Conservation (phyloP, 495 filamentous ascomycete genomes). For the Penicillium salamii region DNA sequence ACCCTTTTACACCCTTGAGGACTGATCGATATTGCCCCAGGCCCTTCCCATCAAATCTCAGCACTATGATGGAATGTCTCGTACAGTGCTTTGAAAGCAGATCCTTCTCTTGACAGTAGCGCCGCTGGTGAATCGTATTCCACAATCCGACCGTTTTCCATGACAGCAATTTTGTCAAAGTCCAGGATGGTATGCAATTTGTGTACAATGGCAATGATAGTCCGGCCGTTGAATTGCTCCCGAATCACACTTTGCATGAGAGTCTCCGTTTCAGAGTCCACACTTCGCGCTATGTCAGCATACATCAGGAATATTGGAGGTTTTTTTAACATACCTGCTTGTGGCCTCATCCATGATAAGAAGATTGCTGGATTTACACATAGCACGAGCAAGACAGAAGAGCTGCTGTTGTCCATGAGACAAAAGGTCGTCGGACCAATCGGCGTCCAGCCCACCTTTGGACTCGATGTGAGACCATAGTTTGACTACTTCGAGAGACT, state of each 20-base stretch:
- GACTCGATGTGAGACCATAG: slow-evolving; percentile 35
- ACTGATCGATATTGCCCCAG: no score
- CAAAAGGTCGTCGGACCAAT: slow-evolving; percentile 35
- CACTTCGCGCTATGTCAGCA: slow-evolving; percentile 13
- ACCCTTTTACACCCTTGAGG: no score
- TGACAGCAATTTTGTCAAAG: slow-evolving; percentile 33
- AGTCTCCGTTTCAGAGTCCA: slow-evolving; percentile 30
- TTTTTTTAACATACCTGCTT: slow-evolving; percentile 25
- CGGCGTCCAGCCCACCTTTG: slow-evolving; percentile 39
- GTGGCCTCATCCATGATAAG: slow-evolving; percentile 49
- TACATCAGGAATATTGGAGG: background rate
- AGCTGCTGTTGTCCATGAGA: slow-evolving; percentile 47
- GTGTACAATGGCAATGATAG: slow-evolving; percentile 35
- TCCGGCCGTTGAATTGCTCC: slow-evolving; percentile 24
- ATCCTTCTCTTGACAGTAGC: slow-evolving; percentile 17
- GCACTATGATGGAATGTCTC: slow-evolving; percentile 8
- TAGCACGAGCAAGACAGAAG: slow-evolving; percentile 45
- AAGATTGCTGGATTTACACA: slow-evolving; percentile 26
- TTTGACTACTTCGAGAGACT: slow-evolving; percentile 34
- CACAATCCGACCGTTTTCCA: slow-evolving; percentile 29
- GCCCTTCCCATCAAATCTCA: background rate
- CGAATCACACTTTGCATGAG: slow-evolving; percentile 34
- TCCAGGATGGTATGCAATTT: slow-evolving; percentile 33
- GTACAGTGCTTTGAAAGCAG: slow-evolving; percentile 18
- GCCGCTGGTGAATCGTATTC: slow-evolving; percentile 26